Evolutionary conservation across 148 eudicot species (phyloP).

Genomic region (Camellia japonica): DNA sequence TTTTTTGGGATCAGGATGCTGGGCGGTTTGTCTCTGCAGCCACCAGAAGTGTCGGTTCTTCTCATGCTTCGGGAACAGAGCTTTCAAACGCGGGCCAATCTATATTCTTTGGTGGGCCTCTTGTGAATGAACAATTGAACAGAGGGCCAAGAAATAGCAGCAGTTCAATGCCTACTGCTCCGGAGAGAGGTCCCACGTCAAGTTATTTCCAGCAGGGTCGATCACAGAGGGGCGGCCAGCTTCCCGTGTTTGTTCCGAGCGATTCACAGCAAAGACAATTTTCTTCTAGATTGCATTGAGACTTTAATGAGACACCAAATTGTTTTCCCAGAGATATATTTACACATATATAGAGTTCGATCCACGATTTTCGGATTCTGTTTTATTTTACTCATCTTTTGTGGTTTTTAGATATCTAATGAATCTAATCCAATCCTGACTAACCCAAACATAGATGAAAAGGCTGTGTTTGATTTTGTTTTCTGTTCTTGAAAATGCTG

Average conservation of each 20-base stretch:
- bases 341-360: neutral
- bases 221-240: slow-evolving; percentile 79
- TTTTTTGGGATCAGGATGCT: slow-evolving; percentile 82
- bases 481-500: too few relatives aligned
- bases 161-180: slow-evolving; percentile 16
- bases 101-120: slow-evolving; percentile 85
- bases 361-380: slow-evolving; percentile 1
- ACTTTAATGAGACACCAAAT: neutral
- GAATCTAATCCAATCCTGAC: too few relatives aligned
- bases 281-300: slow-evolving; percentile 45
- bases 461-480: too few relatives aligned
- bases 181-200: slow-evolving; percentile 26
- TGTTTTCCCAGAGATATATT: neutral
- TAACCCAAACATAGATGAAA: too few relatives aligned
- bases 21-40: slow-evolving; percentile 76
- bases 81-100: slow-evolving; percentile 68
- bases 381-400: neutral
- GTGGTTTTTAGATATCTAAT: too few relatives aligned
- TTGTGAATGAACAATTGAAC: slow-evolving; percentile 41
- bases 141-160: slow-evolving; percentile 35
- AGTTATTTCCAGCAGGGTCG: slow-evolving; percentile 67
- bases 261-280: slow-evolving; percentile 58
- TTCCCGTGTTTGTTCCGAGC: slow-evolving; percentile 90
- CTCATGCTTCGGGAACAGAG: slow-evolving; percentile 48
- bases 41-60: slow-evolving; percentile 37